Percentiles rank a stretch among this genome's conserved stretches.
Conservation (phyloP, 306 rosid genomes). For the Benincasa hispida region DNA sequence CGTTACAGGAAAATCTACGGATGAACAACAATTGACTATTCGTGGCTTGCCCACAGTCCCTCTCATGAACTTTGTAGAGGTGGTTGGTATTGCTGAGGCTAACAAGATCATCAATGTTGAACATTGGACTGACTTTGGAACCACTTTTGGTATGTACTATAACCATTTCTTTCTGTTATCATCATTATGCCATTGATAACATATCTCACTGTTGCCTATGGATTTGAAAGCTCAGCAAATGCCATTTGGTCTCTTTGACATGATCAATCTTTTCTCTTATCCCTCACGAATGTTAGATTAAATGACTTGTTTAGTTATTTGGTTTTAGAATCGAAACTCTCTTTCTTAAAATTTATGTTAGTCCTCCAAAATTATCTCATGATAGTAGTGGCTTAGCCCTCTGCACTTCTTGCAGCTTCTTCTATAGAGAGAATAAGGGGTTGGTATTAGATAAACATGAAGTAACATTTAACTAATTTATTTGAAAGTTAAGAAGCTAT, state of each 20-base stretch:
- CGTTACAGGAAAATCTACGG: conserved; percentile 64
- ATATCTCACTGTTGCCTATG: neutral
- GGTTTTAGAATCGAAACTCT: neutral
- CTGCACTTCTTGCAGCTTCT: no score
- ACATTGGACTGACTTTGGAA: conserved; percentile 78
- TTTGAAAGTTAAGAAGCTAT: no score
- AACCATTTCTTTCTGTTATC: neutral
- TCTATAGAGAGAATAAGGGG: neutral
- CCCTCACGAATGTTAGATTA: neutral
- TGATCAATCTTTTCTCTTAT: neutral
- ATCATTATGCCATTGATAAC: neutral
- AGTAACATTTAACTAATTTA: no score
- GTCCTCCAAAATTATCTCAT: no score
- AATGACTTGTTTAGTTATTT: neutral
- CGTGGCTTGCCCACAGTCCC: conserved; percentile 42
- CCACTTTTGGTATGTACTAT: conserved; percentile 43
- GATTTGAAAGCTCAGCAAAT: neutral
- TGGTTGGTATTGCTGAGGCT: conserved; percentile 65
- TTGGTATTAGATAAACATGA: neutral
- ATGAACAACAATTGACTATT: conserved; percentile 50
- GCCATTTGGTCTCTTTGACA: neutral
- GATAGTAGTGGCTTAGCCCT: no score
- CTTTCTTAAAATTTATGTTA: neutral
- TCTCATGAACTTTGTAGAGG: conserved; percentile 64
- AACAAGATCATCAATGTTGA: conserved; percentile 67